Conservation (phyloP, 768 basidiomycete genomes). For the Boletus rufocinnamomeus region DNA sequence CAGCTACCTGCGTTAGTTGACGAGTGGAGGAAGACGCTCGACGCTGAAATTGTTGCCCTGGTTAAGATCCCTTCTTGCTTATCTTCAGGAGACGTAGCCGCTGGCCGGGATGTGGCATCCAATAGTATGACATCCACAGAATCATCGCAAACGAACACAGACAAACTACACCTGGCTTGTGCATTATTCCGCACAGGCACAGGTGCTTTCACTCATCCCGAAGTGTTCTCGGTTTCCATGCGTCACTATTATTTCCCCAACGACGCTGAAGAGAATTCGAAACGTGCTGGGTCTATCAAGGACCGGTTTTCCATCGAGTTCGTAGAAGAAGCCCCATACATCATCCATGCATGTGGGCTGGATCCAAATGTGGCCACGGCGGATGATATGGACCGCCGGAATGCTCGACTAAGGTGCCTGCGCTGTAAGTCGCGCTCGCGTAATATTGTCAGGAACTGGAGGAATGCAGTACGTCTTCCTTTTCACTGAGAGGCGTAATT, state of each 20-base stretch:
- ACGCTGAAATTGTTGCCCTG: constrained; percentile 8
- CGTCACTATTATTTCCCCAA: neutral
- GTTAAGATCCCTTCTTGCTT: too few relatives aligned
- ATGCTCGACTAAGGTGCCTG: neutral
- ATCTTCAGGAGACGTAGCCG: neutral
- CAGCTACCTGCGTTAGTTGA: constrained; percentile 7
- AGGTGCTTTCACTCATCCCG: neutral
- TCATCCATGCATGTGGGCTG: neutral
- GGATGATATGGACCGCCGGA: neutral
- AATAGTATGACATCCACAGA: neutral
- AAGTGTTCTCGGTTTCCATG: neutral
- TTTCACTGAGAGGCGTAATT: neutral
- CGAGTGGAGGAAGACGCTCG: constrained; percentile 10
- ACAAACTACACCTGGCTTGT: constrained; percentile 13
- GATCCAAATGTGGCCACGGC: neutral
- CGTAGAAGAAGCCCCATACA: neutral
- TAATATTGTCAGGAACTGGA: neutral
- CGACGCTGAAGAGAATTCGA: too few relatives aligned
- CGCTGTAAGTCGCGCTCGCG: neutral
- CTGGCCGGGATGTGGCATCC: neutral
- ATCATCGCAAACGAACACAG: neutral
- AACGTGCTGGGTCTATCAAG: neutral
- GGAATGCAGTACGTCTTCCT: neutral
- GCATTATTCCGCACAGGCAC: neutral
- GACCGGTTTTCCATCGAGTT: neutral